Percentiles rank a stretch among this genome's conserved stretches.
Conservation (phyloP, 2,329 filamentous ascomycete species). For the Podosphaera fusca region DNA sequence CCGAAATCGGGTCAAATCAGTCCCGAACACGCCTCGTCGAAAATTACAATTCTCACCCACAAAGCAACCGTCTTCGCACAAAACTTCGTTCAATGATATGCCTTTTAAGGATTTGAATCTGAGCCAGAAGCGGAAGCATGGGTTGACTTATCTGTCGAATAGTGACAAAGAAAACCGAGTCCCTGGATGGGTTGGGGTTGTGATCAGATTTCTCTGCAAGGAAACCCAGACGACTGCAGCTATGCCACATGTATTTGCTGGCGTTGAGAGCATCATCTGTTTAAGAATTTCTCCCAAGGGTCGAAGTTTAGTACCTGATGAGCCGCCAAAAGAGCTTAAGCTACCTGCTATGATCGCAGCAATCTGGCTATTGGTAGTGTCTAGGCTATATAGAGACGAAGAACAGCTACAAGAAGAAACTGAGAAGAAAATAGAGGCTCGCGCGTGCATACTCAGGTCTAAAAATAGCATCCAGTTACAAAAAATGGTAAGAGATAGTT, state of each 20-base stretch:
- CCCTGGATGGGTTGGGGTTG: constrained; percentile 45
- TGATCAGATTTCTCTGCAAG: constrained; percentile 41
- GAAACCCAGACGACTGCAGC: constrained; percentile 36
- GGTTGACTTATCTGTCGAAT: constrained; percentile 7
- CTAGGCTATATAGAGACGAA: constrained; percentile 20
- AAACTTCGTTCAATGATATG: background rate
- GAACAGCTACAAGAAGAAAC: constrained; percentile 22
- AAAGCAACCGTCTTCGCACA: background rate
- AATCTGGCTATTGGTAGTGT: constrained; percentile 35
- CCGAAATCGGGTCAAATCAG: constrained; percentile 5
- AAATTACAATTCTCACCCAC: background rate
- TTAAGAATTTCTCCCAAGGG: constrained; percentile 8
- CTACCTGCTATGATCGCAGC: constrained; percentile 33
- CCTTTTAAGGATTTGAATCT: background rate
- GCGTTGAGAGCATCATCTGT: constrained; percentile 31
- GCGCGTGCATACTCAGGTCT: constrained; percentile 20
- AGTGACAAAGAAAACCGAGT: constrained; percentile 14
- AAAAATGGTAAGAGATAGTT: constrained; percentile 23
- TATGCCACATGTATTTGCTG: constrained; percentile 51
- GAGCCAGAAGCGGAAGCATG: constrained; percentile 8
- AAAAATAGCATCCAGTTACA: constrained; percentile 19
- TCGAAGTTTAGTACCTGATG: background rate
- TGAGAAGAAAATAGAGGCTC: constrained; percentile 23
- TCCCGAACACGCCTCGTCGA: constrained; percentile 4
- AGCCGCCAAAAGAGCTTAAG: constrained; percentile 17